Percentiles rank a stretch among this genome's conserved stretches.
These are phyloP conservation scores for Globisporangium rhizosaccharum DNA, from an alignment of 352 stramenopile genomes.

Conservation along the genomic window DNA sequence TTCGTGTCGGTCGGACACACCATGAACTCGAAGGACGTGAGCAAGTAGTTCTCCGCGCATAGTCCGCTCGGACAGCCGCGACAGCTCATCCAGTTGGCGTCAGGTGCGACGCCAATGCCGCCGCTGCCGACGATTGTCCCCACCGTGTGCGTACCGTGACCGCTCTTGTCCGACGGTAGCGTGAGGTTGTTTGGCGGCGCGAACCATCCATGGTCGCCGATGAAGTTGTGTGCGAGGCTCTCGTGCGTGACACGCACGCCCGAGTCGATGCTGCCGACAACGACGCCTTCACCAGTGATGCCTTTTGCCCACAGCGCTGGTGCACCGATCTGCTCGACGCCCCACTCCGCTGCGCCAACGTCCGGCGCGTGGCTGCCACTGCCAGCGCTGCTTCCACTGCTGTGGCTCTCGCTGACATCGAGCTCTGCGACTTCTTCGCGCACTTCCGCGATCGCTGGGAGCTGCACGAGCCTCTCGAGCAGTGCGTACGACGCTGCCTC, in stretches of 20 bases:
- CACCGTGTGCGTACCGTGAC: constrained; percentile 16
- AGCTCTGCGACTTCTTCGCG: constrained; percentile 10
- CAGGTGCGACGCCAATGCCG: constrained; percentile 15
- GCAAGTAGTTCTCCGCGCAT: constrained; percentile 21
- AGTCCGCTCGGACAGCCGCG: constrained; percentile 6
- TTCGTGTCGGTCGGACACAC: constrained; percentile 50
- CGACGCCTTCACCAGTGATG: constrained; percentile 10
- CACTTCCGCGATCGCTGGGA: constrained; percentile 12
- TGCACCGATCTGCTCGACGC: constrained; percentile 11
- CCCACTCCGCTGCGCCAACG: constrained; percentile 6
- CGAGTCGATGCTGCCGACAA: constrained; percentile 18
- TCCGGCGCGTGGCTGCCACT: background rate
- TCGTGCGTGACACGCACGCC: constrained; percentile 14
- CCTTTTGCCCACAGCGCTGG: constrained; percentile 9
- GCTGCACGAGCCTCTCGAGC: constrained; percentile 16
- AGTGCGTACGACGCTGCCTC: constrained; percentile 19
- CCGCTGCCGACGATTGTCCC: constrained; percentile 11
- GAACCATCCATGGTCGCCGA: constrained; percentile 16
- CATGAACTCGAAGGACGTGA: constrained; percentile 46
- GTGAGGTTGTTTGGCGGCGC: constrained; percentile 7
- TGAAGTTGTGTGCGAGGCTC: constrained; percentile 5
- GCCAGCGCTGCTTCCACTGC: background rate
- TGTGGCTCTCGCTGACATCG: background rate
- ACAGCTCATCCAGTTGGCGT: constrained; percentile 13
- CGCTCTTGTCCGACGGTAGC: constrained; percentile 9